Evolutionary conservation across 352 stramenopile species (phyloP).

Genomic region (Globisporangium solare): DNA sequence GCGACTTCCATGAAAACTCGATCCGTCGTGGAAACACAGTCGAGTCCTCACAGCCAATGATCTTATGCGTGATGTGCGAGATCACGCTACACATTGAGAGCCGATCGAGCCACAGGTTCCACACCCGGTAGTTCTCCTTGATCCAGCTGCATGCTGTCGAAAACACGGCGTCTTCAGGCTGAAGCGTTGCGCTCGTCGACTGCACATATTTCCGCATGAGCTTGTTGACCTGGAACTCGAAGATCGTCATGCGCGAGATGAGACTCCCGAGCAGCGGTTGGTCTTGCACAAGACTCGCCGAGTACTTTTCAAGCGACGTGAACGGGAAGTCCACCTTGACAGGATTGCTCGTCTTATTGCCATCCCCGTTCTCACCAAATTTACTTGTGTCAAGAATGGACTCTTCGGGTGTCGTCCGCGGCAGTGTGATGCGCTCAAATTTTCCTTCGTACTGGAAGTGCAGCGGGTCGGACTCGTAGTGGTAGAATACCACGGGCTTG

Average conservation of each 20-base stretch:
- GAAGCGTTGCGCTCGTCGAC: background rate
- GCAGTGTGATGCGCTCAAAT: slow-evolving; percentile 35
- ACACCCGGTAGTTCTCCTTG: slow-evolving; percentile 41
- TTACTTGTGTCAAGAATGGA: slow-evolving; percentile 26
- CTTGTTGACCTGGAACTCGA: slow-evolving; percentile 31
- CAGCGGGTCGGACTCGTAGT: slow-evolving; percentile 49
- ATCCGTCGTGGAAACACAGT: background rate
- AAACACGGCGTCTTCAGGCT: slow-evolving; percentile 25
- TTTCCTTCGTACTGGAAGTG: slow-evolving; percentile 15
- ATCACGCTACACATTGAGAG: slow-evolving; percentile 18
- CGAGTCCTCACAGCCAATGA: slow-evolving; percentile 18
- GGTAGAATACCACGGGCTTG: slow-evolving; percentile 42
- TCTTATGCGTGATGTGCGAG: slow-evolving; percentile 26
- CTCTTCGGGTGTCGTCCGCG: slow-evolving; percentile 21
- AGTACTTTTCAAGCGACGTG: slow-evolving; percentile 32
- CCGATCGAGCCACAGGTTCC: slow-evolving; percentile 39
- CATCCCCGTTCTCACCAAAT: slow-evolving; percentile 51
- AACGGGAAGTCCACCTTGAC: slow-evolving; percentile 41
- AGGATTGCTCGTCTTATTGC: slow-evolving; percentile 33
- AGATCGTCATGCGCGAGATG: slow-evolving; percentile 12
- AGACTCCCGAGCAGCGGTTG: background rate
- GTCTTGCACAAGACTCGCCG: slow-evolving; percentile 13
- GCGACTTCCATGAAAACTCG: slow-evolving; percentile 1
- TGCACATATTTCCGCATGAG: slow-evolving; percentile 16
- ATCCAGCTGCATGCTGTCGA: slow-evolving; percentile 43